Base-by-base conservation (phyloP, 495 filamentous ascomycete species). In the Aspergillus campestris region DNA sequence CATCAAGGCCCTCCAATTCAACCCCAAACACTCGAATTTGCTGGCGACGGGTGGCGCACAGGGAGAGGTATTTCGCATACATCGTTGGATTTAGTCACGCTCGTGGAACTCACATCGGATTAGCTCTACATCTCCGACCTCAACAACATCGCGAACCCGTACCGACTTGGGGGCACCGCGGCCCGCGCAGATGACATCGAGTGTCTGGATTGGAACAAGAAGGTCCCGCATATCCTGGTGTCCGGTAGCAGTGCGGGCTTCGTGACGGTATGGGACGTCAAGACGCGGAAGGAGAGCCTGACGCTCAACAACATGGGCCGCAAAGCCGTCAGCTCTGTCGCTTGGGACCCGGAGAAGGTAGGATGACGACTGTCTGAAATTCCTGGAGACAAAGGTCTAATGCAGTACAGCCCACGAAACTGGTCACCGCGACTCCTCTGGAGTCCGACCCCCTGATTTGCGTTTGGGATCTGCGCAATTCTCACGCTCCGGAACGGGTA, bases 221-320 rank as follows among this genome's bases (percentile, higher is more conserved):
- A 95, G 71, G 90, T 96, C 33, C 74, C 90, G 14, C 90, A 99
- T 64, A 99, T 99, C 57, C 66, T 97, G 48, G 94, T 89, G 27
- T 95, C 92, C 9, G 92, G 92, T 51, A 89, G 91, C 59, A 89
- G 80, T 52, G 92, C 89, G 13, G 92, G 92, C 8, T 95, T 95
- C 57, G 89, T 97, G 27, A 96, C 92, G 8, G 90, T 99, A 3
- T 99, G 92, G 92, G 92, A 99, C 72, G 79, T 97, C 35, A 95
- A 94, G 72, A 85, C 83, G 0, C 96, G 94, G 77, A 95, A 91
- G 67, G 89, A 95, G 53, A 95, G 87, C 42, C 70, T 99, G 62
- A 95, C 90, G 2, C 69, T 99, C 45, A 97, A 95, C 69, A 96
- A 95, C 64, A 70, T 78, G 58, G 88, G 89, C 51, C 78, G 92